Percentiles rank a stretch among this genome's conserved stretches.
phyloP scores from a whole-genome alignment of 352 stramenopile genomes.

The Pythium insidiosum region DNA sequence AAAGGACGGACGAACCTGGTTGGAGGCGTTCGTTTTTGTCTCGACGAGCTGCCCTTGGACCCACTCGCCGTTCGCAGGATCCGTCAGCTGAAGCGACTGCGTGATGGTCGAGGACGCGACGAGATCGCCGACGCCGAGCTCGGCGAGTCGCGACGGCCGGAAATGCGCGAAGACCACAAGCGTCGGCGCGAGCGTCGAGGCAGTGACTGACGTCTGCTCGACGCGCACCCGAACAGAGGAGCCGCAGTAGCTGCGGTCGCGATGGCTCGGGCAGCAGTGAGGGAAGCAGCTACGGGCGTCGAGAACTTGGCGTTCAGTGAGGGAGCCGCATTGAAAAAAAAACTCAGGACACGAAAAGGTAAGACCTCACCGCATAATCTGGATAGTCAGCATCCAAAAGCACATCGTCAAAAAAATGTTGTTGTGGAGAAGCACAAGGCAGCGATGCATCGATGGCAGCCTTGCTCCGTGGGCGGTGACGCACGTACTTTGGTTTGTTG shows the following conservation, averaged over 20 bases:
- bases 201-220: not conserved
- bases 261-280: too few species aligned
- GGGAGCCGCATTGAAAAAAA: slow-evolving; percentile 2
- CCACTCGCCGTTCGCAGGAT: slow-evolving; percentile 5
- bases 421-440: too few species aligned
- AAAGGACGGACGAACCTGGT: not conserved
- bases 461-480: too few species aligned
- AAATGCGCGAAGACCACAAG: slow-evolving; percentile 3
- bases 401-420: too few species aligned
- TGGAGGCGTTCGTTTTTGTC: not conserved
- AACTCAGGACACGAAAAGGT: not conserved
- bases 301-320: slow-evolving; percentile 13
- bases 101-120: not conserved
- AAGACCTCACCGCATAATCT: slow-evolving; percentile 5
- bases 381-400: too few species aligned
- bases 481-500: too few species aligned
- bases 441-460: too few species aligned
- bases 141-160: not conserved
- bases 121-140: not conserved
- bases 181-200: too few species aligned
- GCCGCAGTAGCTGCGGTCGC: slow-evolving; percentile 13
- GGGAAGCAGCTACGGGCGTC: too few species aligned
- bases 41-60: not conserved
- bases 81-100: not conserved
- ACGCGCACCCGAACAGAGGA: not conserved